Evolutionary conservation across 2,329 filamentous ascomycete genomes (phyloP), one percentile per base, ranked within the genome.

Genomic region (Diplodia intermedia): DNA sequence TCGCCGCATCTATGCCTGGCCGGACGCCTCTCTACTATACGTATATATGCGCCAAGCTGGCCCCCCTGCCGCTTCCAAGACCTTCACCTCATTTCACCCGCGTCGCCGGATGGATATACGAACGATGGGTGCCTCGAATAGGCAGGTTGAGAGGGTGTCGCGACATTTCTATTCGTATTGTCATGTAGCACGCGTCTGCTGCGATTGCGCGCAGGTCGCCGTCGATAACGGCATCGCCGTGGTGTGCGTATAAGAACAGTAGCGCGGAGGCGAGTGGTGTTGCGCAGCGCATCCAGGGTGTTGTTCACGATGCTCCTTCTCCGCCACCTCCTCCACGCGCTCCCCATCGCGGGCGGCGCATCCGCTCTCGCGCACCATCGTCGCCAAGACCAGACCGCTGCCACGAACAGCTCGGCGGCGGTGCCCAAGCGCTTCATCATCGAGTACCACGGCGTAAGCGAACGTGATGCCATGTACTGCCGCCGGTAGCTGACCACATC

Each of bases 1-100:
- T 60, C 56, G 40, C 57, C 40, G 40, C 38, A 62, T 62, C 20
- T 29, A 20, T 50, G 33, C 50, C 57, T n/a, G 18, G 7, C 8
- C 14, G 38, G 11, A 15, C 15, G 43, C 43, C 8, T 7, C 43
- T 12, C 36, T 38, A 14, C 36, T 38, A 38, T 38, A 26, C 26
- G 26, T 26, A 38, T 38, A 26, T 9, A 33, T 20, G 57, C 40
- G 57, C 57, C 40, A 49, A 49, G 57, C 8, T 49, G 15, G 43
- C 20, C 50, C 18, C 40, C 33, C 47, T 50, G 57, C 40, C 14
- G 29, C 15, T 14, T 23, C 23, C 56, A 60, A 47, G 56, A 15
- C 54, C 43, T 47, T 56, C 26, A 23, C 40, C 31, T 50, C 23
- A 62, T 62, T 62, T 62, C 57, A 26, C 50, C 57, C 57, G n/a